Percentiles rank a stretch among this genome's conserved stretches.
Conservation (phyloP, 2,329 filamentous ascomycete genomes). For the Monosporascus sp. region DNA sequence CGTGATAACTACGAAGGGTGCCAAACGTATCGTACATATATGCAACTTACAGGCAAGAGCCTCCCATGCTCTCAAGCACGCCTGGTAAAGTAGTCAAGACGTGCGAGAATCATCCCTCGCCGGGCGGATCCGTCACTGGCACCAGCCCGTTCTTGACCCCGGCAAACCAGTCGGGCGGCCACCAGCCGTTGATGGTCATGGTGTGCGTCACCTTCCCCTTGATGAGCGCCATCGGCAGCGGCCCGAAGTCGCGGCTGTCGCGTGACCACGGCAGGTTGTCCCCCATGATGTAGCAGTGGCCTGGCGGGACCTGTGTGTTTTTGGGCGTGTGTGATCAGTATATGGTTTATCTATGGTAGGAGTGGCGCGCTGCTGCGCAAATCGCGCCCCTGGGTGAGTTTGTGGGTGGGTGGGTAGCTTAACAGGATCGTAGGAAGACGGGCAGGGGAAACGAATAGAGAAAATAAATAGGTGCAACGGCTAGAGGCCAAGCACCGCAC, state of each 20-base stretch:
- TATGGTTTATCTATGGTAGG: too few relatives aligned
- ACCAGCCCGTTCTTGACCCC: slow-evolving; percentile 44
- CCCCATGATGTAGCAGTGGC: slow-evolving; percentile 86
- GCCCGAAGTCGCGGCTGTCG: slow-evolving; percentile 83
- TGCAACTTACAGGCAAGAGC: too few relatives aligned
- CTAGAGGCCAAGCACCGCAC: neutral
- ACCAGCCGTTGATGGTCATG: slow-evolving; percentile 25
- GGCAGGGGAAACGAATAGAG: neutral
- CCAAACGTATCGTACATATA: too few relatives aligned
- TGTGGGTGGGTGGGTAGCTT: too few relatives aligned
- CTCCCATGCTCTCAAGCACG: too few relatives aligned
- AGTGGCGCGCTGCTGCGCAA: too few relatives aligned
- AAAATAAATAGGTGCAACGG: neutral
- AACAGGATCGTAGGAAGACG: too few relatives aligned
- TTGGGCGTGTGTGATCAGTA: neutral
- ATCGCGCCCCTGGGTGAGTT: too few relatives aligned
- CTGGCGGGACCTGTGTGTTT: slow-evolving; percentile 65
- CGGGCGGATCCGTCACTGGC: slow-evolving; percentile 6
- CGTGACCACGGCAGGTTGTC: slow-evolving; percentile 81
- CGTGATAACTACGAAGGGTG: too few relatives aligned
- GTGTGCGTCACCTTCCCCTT: slow-evolving; percentile 73
- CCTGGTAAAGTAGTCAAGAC: too few relatives aligned
- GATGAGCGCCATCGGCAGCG: slow-evolving; percentile 78
- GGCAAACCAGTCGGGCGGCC: slow-evolving; percentile 45
- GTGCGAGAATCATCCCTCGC: too few relatives aligned